Base-by-base conservation (phyloP, 345 rosid genomes). In the Laguncularia racemosa region DNA sequence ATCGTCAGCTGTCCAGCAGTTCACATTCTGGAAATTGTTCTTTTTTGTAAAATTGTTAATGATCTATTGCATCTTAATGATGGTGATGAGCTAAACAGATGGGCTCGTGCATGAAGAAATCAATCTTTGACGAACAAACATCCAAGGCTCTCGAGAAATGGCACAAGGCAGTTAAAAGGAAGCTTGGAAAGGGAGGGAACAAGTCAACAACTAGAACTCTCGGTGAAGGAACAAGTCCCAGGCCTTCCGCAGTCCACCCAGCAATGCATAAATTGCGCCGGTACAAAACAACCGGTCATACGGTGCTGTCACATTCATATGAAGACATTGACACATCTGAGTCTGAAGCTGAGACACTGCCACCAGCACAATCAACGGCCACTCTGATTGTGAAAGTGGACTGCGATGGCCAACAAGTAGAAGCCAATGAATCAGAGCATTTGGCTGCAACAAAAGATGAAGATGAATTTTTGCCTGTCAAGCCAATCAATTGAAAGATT, bases 61-160 rank as follows among this genome's bases (percentile, higher is more conserved):
- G 10, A 33, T 33, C 40, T 33, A 33, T 33, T 1, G 40, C 40
- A 33, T 33, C 5, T n/a, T n/a, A n/a, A n/a, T 33, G 40, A 33
- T 33, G 9, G 7, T 9, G 40, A 33, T 33, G 9, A 33, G 7
- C 7, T 33, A 49, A 44, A 59, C 75, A 93, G 97, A 93, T 93
- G 99, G 99, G 99, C 58, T 74, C 95, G 0, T 58, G 63, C 46
- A 87, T 90, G 99, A 93, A 93, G 76, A 89, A 59, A 71, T 81
- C 97, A 2, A 81, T 93, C 57, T 93, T 93, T 33, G 97, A 93
- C 52, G 97, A 93, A 10, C 99, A 93, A 69, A 89, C 95, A 8
- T 87, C 92, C 8, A 89, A 74, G 66, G 99, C 99, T 1, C 83
- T 93, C 6, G 87, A 82, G 83, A 89, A 78, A 55, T 93, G 99